These are phyloP conservation scores for Astragalus membranaceus DNA, from an alignment of 306 rosid genomes.

Conservation along the genomic window DNA sequence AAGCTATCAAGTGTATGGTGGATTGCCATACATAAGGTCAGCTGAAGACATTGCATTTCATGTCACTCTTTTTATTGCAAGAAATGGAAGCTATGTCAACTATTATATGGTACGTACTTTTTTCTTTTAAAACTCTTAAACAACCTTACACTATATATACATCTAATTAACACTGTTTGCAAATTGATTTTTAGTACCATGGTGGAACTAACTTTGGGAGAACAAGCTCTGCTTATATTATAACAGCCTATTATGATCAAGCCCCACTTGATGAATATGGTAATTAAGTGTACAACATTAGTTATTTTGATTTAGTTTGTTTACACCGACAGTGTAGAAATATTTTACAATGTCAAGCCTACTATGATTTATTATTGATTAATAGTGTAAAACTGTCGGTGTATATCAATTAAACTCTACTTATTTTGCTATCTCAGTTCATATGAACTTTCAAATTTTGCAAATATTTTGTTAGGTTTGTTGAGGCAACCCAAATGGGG, in stretches of 20 bases:
- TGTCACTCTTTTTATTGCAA: slow-evolving; percentile 74
- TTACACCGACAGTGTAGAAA: no score
- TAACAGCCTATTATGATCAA: slow-evolving; percentile 59
- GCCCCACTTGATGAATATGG: slow-evolving; percentile 85
- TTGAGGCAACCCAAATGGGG: slow-evolving; percentile 71
- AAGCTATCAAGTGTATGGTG: slow-evolving; percentile 73
- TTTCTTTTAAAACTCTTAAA: not conserved
- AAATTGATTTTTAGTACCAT: slow-evolving; percentile 43
- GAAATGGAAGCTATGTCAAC: slow-evolving; percentile 79
- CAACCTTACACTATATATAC: not conserved
- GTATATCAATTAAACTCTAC: no score
- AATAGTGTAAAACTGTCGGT: not conserved
- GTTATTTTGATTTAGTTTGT: no score
- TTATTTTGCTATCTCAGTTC: not conserved
- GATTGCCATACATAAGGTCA: slow-evolving; percentile 57
- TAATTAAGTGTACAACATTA: not conserved
- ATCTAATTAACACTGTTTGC: slow-evolving; percentile 3
- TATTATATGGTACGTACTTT: slow-evolving; percentile 66
- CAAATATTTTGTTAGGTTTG: slow-evolving; percentile 38
- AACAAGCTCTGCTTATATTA: slow-evolving; percentile 44
- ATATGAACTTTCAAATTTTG: not conserved
- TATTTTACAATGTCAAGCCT: no score
- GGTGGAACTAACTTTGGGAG: slow-evolving; percentile 85
- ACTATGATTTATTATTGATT: no score
- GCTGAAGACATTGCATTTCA: slow-evolving; percentile 81